Percentiles rank a stretch among this genome's conserved stretches.
phyloP scores from a whole-genome alignment of 352 stramenopile genomes.

The Phytophthora palmivora region DNA sequence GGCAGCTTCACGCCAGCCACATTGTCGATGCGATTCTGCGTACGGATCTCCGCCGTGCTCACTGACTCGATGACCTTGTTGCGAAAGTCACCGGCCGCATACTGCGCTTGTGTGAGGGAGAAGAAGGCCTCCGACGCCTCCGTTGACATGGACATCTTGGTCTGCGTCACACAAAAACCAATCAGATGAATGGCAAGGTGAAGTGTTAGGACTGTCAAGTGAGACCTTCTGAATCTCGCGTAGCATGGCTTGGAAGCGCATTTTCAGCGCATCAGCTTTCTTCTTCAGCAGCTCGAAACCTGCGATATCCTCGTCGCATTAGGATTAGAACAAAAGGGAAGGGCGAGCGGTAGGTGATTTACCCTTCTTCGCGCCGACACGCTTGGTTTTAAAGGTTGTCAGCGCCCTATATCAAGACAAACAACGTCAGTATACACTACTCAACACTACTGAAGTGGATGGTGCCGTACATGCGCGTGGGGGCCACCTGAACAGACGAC shows the following conservation, averaged over 20 bases:
- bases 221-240: slow-evolving; percentile 87
- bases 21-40: slow-evolving; percentile 98
- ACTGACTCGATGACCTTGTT: slow-evolving; percentile 97
- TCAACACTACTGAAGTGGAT: background rate
- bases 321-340: background rate
- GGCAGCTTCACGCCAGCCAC: slow-evolving; percentile 99
- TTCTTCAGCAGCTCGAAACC: slow-evolving; percentile 94
- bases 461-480: slow-evolving; percentile 80
- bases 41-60: slow-evolving; percentile 95
- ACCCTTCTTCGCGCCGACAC: slow-evolving; percentile 89
- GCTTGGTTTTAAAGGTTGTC: slow-evolving; percentile 87
- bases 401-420: slow-evolving; percentile 64
- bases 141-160: slow-evolving; percentile 85
- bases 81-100: slow-evolving; percentile 97
- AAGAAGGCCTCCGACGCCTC: slow-evolving; percentile 97
- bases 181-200: too few species aligned
- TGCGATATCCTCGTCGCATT: slow-evolving; percentile 21
- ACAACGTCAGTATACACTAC: slow-evolving; percentile 10
- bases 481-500: slow-evolving; percentile 67
- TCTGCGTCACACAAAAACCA: slow-evolving; percentile 41
- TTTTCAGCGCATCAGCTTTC: slow-evolving; percentile 99
- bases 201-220: background rate
- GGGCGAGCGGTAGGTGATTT: background rate
- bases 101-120: slow-evolving; percentile 98
- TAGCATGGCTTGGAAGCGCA: slow-evolving; percentile 91